Base-by-base conservation (phyloP, 176 grass and related monocot genomes). In the Avena atlantica region DNA sequence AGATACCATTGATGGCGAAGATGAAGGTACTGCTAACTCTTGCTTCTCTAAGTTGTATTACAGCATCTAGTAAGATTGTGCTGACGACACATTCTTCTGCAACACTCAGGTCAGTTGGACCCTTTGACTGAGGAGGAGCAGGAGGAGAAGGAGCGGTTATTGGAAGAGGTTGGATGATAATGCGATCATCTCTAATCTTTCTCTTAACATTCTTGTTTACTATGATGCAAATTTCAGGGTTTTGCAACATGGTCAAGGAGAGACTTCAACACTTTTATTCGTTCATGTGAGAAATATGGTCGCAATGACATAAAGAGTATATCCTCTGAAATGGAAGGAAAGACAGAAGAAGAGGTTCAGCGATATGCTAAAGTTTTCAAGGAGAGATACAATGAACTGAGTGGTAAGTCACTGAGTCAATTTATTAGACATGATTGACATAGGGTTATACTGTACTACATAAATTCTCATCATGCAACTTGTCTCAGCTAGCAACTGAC, bases 281-380 rank as follows among this genome's bases (percentile, higher is more conserved):
- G 97, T 80, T 94, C 97, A 61, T 99, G 97, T 79, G 97, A 99
- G 89, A 99, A 94, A 70, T 96, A 94, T 88, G 97, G 97, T 23
- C 91, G 97, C 34, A 96, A 89, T 93, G 97, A 96, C 78, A 94
- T 99, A 23, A 99, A 93, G 83, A 91, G 80, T 87, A 96, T 99
- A 89, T 91, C 92, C 79, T 90, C 87, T 87, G 97, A 99, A 86
- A 93, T 96, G 77, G 97, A 99, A 69, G 94, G 97, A 42, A 99
- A 99, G 83, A 90, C 94, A 50, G 94, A 99, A 88, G 97, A 99
- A 76, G 97, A 99, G 89, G 97, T 99, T 62, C 92, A 94, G 62
- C 90, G 89, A 78, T 99, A 99, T 91, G 90, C 94, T 64, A 86
- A 81, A 79, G 91, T 93, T 87, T 99, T 99, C 80, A 94, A 90